Evolutionary conservation across 2,329 filamentous ascomycete species (phyloP).

Genomic region (Juglanconis sp.): DNA sequence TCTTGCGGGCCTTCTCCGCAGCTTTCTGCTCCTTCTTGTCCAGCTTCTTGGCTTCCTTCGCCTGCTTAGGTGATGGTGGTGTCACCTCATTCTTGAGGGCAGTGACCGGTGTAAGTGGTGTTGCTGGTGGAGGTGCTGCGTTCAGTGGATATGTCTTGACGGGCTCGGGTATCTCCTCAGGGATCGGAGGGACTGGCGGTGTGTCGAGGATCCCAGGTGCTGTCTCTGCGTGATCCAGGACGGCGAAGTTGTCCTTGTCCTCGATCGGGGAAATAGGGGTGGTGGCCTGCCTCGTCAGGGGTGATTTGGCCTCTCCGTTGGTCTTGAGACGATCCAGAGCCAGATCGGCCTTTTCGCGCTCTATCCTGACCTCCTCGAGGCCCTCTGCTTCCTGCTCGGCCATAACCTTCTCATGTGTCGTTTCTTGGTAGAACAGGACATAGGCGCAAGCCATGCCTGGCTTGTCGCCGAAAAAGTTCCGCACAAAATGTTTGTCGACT

Average conservation of each 20-base stretch:
- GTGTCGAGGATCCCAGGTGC: slow-evolving; percentile 44
- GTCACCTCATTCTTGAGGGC: slow-evolving; percentile 54
- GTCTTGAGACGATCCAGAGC: slow-evolving; percentile 37
- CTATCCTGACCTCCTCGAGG: slow-evolving; percentile 56
- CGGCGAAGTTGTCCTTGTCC: slow-evolving; percentile 52
- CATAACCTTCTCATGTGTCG: slow-evolving; percentile 61
- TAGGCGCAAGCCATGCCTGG: slow-evolving; percentile 91
- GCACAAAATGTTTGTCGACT: slow-evolving; percentile 92
- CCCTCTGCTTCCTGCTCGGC: slow-evolving; percentile 84
- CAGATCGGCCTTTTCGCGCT: slow-evolving; percentile 54
- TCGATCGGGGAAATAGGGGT: slow-evolving; percentile 41
- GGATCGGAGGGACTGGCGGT: slow-evolving; percentile 21
- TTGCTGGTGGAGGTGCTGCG: slow-evolving; percentile 28
- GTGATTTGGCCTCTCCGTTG: slow-evolving; percentile 36
- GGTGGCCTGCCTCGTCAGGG: slow-evolving; percentile 49
- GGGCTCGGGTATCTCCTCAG: slow-evolving; percentile 21
- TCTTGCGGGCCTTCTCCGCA: slow-evolving; percentile 46
- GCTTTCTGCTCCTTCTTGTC: slow-evolving; percentile 67
- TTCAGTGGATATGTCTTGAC: slow-evolving; percentile 25
- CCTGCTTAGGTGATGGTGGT: slow-evolving; percentile 28
- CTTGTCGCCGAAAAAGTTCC: slow-evolving; percentile 95
- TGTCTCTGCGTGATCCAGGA: slow-evolving; percentile 64
- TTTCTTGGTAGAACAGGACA: slow-evolving; percentile 97
- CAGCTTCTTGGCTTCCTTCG: slow-evolving; percentile 61
- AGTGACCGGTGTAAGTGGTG: slow-evolving; percentile 27